Conservation (phyloP, 2,329 filamentous ascomycete species). For the Lasiodiplodia sp. region DNA sequence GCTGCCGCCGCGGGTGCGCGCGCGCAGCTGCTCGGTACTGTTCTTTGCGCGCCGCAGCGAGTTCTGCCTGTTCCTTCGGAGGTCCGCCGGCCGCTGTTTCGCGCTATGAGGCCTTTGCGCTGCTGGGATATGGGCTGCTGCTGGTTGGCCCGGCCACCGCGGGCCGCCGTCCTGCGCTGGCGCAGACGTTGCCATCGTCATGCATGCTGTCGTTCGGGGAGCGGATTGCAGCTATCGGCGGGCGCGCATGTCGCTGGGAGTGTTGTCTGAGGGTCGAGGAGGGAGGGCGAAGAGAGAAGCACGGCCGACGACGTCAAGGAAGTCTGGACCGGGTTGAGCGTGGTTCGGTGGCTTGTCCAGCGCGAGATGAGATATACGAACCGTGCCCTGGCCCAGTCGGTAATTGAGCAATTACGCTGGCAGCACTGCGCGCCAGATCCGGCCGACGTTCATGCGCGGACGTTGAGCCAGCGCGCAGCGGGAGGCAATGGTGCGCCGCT, state of each 20-base stretch:
- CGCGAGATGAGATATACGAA: slow-evolving; percentile 25
- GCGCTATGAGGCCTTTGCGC: slow-evolving; percentile 38
- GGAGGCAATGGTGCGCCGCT: neutral
- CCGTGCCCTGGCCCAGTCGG: slow-evolving; percentile 25
- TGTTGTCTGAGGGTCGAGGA: slow-evolving; percentile 1
- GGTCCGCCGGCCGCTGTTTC: slow-evolving; percentile 37
- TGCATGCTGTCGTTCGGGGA: slow-evolving; percentile 21
- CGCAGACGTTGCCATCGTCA: slow-evolving; percentile 43
- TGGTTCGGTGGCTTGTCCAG: slow-evolving; percentile 26
- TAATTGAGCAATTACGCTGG: slow-evolving; percentile 27
- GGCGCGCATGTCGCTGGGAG: slow-evolving; percentile 4
- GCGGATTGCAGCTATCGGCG: slow-evolving; percentile 13
- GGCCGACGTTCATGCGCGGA: slow-evolving; percentile 15
- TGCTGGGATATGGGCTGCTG: slow-evolving; percentile 38
- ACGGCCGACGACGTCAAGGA: slow-evolving; percentile 27
- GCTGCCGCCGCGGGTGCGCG: slow-evolving; percentile 40
- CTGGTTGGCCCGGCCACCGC: slow-evolving; percentile 39
- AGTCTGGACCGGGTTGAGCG: slow-evolving; percentile 28
- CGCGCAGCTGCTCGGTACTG: slow-evolving; percentile 45
- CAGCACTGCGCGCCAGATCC: slow-evolving; percentile 5
- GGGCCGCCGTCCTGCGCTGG: slow-evolving; percentile 39
- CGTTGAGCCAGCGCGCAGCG: slow-evolving; percentile 19
- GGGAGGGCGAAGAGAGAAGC: slow-evolving; percentile 5
- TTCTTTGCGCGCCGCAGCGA: slow-evolving; percentile 44
- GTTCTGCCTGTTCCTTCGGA: slow-evolving; percentile 28